Conservation (phyloP, 768 basidiomycete species). For the Xerocomellus intermedius region DNA sequence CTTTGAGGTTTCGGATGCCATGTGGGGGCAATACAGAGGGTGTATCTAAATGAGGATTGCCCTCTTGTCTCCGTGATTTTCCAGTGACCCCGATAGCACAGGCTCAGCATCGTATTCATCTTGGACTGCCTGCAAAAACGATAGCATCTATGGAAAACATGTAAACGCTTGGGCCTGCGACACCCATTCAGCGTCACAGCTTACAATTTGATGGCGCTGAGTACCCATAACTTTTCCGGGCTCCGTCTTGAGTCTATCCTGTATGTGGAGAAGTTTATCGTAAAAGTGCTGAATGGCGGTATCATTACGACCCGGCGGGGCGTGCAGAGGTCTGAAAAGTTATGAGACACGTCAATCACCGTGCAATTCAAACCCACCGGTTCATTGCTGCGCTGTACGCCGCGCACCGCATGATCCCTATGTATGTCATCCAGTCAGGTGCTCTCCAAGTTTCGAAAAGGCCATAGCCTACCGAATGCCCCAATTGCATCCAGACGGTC, state of each 20-base stretch:
- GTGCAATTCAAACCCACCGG: constrained; percentile 31
- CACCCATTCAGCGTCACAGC: constrained; percentile 13
- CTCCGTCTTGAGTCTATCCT: constrained; percentile 72
- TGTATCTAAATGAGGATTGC: background rate
- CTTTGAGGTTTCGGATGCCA: background rate
- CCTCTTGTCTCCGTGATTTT: background rate
- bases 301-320: constrained; percentile 47
- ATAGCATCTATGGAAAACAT: constrained; percentile 48
- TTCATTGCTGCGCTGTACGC: constrained; percentile 60
- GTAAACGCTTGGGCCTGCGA: constrained; percentile 2
- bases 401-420: constrained; percentile 66
- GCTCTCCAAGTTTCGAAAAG: background rate
- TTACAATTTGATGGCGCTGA: constrained; percentile 69
- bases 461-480: constrained; percentile 57
- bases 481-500: constrained; percentile 80
- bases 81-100: background rate
- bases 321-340: constrained; percentile 39
- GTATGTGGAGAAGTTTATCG: constrained; percentile 79
- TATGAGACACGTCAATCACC: background rate
- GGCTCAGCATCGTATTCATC: constrained; percentile 44
- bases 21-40: background rate
- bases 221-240: constrained; percentile 66
- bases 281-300: constrained; percentile 82
- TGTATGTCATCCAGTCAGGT: background rate
- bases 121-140: constrained; percentile 58